These are phyloP conservation scores for Saccharomycopsis sp. DNA, from an alignment of 805 yeast species.

Conservation along the genomic window DNA sequence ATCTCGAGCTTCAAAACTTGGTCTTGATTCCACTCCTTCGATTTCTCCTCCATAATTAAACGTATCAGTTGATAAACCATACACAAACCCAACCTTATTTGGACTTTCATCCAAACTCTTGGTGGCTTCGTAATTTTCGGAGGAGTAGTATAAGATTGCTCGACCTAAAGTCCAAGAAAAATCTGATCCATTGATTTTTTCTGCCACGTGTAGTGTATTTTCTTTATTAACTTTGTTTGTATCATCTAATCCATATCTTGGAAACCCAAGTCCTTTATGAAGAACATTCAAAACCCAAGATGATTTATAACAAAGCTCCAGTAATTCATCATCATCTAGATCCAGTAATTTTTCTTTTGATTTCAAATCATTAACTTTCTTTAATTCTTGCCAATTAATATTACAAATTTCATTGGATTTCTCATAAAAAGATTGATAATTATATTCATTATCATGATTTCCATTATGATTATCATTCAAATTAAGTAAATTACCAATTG, in stretches of 20 bases:
- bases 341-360: slow-evolving; percentile 20
- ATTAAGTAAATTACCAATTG: slow-evolving; percentile 36
- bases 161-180: slow-evolving; percentile 51
- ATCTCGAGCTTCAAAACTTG: slow-evolving; percentile 25
- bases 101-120: slow-evolving; percentile 16
- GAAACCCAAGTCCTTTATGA: slow-evolving; percentile 52
- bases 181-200: slow-evolving; percentile 31
- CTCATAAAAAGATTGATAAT: slow-evolving; percentile 31
- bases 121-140: slow-evolving; percentile 38
- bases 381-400: slow-evolving; percentile 29
- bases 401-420: slow-evolving; percentile 39
- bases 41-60: slow-evolving; percentile 47
- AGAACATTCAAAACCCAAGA: slow-evolving; percentile 47
- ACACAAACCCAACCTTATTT: slow-evolving; percentile 31
- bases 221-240: slow-evolving; percentile 19
- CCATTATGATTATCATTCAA: slow-evolving; percentile 22
- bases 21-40: slow-evolving; percentile 31
- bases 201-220: slow-evolving; percentile 32
- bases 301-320: slow-evolving; percentile 50
- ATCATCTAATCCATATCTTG: slow-evolving; percentile 36
- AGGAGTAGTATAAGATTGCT: slow-evolving; percentile 52
- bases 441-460: slow-evolving; percentile 30
- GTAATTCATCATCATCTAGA: slow-evolving; percentile 33
- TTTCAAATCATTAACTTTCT: slow-evolving; percentile 26
- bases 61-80: slow-evolving; percentile 36